A percentile compares a stretch with the other conserved stretches of the same genome.
Conservation (phyloP, 306 rosid species). For the Psophocarpus tetragonolobus region DNA sequence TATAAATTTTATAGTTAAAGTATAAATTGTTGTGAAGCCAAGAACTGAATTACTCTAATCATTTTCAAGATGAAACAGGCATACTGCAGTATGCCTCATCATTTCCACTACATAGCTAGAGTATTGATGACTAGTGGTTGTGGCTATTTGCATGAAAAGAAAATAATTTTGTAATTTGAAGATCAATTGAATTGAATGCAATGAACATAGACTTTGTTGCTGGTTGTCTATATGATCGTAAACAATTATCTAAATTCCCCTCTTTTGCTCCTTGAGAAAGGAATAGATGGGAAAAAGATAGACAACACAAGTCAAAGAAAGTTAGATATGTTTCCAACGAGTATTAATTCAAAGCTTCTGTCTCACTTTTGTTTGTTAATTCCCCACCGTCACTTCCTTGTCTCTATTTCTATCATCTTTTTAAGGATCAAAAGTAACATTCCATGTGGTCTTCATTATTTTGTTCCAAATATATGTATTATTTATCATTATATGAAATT, state of each 20-base stretch:
- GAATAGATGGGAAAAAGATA: conserved; percentile 43
- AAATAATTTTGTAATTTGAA: neutral
- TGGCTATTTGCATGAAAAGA: neutral
- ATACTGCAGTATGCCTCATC: neutral
- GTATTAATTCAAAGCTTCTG: conserved; percentile 29
- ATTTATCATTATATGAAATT: neutral
- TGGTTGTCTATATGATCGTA: conserved; percentile 31
- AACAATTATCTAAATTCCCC: conserved; percentile 40
- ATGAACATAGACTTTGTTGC: conserved; percentile 17
- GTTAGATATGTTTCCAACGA: conserved; percentile 50
- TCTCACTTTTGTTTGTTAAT: conserved; percentile 41
- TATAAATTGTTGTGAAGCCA: neutral
- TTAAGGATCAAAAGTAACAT: conserved; percentile 9
- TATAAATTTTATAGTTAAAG: no score
- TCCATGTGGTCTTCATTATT: conserved; percentile 17
- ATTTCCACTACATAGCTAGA: neutral
- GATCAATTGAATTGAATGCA: neutral
- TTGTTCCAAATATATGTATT: neutral
- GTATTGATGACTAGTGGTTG: neutral
- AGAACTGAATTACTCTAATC: neutral
- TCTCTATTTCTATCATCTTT: conserved; percentile 8
- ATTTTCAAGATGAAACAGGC: neutral
- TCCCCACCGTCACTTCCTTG: conserved; percentile 23
- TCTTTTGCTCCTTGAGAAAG: conserved; percentile 37
- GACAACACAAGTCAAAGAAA: conserved; percentile 41